Base-by-base conservation (phyloP, 495 filamentous ascomycete species). In the Cladorrhinum samala region DNA sequence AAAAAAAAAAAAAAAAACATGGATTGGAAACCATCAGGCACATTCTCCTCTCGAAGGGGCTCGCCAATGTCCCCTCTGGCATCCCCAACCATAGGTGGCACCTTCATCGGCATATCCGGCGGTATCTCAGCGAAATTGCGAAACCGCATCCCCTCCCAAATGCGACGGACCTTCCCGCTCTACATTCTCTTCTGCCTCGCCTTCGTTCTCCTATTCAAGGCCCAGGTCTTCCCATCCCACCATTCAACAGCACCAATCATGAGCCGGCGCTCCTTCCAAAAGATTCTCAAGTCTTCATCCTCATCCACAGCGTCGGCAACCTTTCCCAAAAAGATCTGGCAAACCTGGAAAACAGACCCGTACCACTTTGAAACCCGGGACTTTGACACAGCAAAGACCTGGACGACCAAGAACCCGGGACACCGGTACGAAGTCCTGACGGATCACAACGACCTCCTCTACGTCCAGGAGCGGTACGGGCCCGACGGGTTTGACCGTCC, bases 381-480 rank as follows among this genome's bases (percentile, higher is more conserved):
- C 54, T 62, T 66, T 19, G 54, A 57, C 20, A 61, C 65, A 8
- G 80, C 80, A 9, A 69, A 65, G 54, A 76, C 79, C 1, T 85
- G 82, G 82, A 76, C 72, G 1, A 59, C 59, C 18, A 77, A 73
- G 54, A 85, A 85, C 60, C 81, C 78, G 8, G 62, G 65, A 23
- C 69, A 77, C 55, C 67, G 79, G 45, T 83, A 85, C 65, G 82
- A 85, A 57, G 75, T 84, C 16, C 56, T 85, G 49, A 84, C 81
- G 9, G 82, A 84, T 54, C 57, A 66, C 57, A 82, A 80, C 60
- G 79, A 76, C 50, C 49, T 79, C 49, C 59, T 71, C 49, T 85
- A 79, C 53, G 76, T 85, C 19, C 74, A 81, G 56, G 63, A 69
- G 19, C 68, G 81, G 50, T 85, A 76, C 53, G 79, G 78, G 1